A percentile compares a stretch with the other conserved stretches of the same genome.
These are phyloP conservation scores for Jimgerdemannia flammicorona DNA, from an alignment of 192 early-diverging fungal species.

Conservation along the genomic window DNA sequence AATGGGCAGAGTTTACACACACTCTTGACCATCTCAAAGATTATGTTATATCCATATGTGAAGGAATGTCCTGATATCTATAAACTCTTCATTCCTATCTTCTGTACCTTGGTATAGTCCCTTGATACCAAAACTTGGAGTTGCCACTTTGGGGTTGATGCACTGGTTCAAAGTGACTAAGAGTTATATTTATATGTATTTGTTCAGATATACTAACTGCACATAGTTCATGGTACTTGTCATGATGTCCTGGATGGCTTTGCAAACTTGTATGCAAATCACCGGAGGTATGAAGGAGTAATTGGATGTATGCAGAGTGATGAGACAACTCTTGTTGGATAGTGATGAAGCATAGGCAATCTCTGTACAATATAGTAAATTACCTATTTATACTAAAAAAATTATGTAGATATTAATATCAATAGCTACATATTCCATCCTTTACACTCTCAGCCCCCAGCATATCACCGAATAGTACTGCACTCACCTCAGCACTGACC, in stretches of 20 bases:
- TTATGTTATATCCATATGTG: conserved; percentile 75
- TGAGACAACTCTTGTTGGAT: conserved; percentile 51
- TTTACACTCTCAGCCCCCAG: conserved; percentile 13
- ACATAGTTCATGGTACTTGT: conserved; percentile 66
- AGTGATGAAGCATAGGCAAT: conserved; percentile 55
- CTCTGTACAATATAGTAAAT: conserved; percentile 33
- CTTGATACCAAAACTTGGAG: neutral
- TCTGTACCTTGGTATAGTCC: conserved; percentile 61
- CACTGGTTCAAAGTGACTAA: conserved; percentile 51
- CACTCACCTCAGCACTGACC: conserved; percentile 49
- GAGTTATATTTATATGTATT: conserved; percentile 64
- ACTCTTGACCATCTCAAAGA: conserved; percentile 85
- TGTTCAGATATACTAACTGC: conserved; percentile 54
- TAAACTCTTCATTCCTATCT: conserved; percentile 82
- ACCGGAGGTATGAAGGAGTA: conserved; percentile 42
- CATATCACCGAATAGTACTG: conserved; percentile 35
- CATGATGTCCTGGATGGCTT: conserved; percentile 72
- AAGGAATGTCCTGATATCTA: conserved; percentile 91
- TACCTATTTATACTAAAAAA: too few species aligned
- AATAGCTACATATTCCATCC: conserved; percentile 2
- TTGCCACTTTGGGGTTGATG: conserved; percentile 31
- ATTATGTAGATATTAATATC: too few species aligned
- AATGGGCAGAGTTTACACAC: conserved; percentile 7
- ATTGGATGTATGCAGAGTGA: conserved; percentile 52
- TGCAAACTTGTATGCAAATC: conserved; percentile 75